These are phyloP conservation scores for Lineolata rhizophorae DNA, from an alignment of 495 filamentous ascomycete species.

Conservation along the genomic window DNA sequence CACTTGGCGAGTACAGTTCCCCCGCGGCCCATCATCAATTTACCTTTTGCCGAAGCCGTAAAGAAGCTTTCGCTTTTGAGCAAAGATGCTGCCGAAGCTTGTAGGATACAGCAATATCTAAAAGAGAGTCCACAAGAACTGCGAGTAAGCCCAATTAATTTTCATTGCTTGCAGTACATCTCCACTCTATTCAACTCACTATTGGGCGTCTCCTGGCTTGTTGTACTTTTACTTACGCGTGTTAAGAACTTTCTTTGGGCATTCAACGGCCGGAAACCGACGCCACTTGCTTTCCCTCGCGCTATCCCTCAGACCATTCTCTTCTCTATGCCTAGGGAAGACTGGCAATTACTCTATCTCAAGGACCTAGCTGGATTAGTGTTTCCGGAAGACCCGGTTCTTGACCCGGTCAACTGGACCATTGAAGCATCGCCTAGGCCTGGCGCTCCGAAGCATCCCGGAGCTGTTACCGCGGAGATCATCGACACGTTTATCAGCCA, in stretches of 20 bases:
- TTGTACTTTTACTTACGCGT: too few species aligned
- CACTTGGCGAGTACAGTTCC: slow-evolving; percentile 80
- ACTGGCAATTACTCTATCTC: slow-evolving; percentile 46
- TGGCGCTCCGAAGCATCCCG: slow-evolving; percentile 31
- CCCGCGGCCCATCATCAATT: slow-evolving; percentile 68
- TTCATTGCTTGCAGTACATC: too few species aligned
- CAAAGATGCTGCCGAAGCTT: slow-evolving; percentile 40
- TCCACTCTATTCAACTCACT: too few species aligned
- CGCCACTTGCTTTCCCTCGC: slow-evolving; percentile 67
- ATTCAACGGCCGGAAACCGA: slow-evolving; percentile 57
- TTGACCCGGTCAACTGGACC: slow-evolving; percentile 49
- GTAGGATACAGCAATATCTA: neutral
- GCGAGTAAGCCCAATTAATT: slow-evolving; percentile 14
- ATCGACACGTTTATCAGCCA: slow-evolving; percentile 53
- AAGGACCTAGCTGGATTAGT: slow-evolving; percentile 59
- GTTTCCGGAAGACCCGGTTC: slow-evolving; percentile 44
- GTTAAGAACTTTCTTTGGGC: slow-evolving; percentile 47
- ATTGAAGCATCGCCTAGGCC: slow-evolving; percentile 38
- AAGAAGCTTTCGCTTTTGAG: slow-evolving; percentile 46
- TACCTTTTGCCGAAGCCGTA: slow-evolving; percentile 48
- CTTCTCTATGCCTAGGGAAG: slow-evolving; percentile 36
- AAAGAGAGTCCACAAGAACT: slow-evolving; percentile 3
- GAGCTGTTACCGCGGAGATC: slow-evolving; percentile 48
- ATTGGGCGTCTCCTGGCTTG: too few species aligned
- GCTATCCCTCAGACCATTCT: slow-evolving; percentile 58